Evolutionary conservation across 2,329 filamentous ascomycete genomes (phyloP).

Genomic region (Rutstroemia sp.): DNA sequence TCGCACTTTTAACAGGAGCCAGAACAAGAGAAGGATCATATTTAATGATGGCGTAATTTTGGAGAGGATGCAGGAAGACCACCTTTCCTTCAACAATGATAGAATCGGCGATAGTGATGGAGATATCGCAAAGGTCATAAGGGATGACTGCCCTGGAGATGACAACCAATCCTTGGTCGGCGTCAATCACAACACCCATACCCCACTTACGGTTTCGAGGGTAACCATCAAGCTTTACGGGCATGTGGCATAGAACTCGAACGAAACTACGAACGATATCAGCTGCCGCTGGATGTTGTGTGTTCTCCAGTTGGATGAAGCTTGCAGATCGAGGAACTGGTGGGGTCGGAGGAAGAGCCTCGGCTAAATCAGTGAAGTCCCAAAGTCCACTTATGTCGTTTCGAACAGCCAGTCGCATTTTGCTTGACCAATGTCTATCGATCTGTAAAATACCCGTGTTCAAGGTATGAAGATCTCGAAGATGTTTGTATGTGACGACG

Average conservation of each 20-base stretch:
- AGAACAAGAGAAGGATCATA: slow-evolving; percentile 93
- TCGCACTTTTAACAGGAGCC: slow-evolving; percentile 85
- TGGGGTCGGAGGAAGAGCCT: slow-evolving; percentile 67
- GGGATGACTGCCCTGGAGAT: slow-evolving; percentile 92
- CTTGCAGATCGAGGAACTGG: slow-evolving; percentile 71
- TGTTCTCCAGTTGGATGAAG: slow-evolving; percentile 87
- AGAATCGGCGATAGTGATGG: slow-evolving; percentile 91
- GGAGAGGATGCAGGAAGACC: slow-evolving; percentile 89
- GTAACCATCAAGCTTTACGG: slow-evolving; percentile 95
- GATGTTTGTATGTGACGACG: slow-evolving; percentile 91
- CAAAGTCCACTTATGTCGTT: slow-evolving; percentile 88
- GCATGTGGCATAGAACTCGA: slow-evolving; percentile 86
- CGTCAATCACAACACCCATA: slow-evolving; percentile 95
- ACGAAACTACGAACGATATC: slow-evolving; percentile 94
- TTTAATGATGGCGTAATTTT: slow-evolving; percentile 93
- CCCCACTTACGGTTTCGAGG: slow-evolving; percentile 90
- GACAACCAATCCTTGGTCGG: slow-evolving; percentile 88
- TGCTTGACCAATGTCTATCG: slow-evolving; percentile 90
- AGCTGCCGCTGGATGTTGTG: slow-evolving; percentile 82
- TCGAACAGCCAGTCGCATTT: slow-evolving; percentile 86
- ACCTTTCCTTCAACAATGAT: slow-evolving; percentile 93
- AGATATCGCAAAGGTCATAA: slow-evolving; percentile 94
- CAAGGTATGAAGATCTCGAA: slow-evolving; percentile 87
- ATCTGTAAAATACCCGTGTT: slow-evolving; percentile 90
- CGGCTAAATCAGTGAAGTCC: slow-evolving; percentile 85